Percentiles rank a stretch among this genome's conserved stretches.
Evolutionary conservation across 176 grass and related monocot species (phyloP).

Genomic region (Cenchrus americanus): DNA sequence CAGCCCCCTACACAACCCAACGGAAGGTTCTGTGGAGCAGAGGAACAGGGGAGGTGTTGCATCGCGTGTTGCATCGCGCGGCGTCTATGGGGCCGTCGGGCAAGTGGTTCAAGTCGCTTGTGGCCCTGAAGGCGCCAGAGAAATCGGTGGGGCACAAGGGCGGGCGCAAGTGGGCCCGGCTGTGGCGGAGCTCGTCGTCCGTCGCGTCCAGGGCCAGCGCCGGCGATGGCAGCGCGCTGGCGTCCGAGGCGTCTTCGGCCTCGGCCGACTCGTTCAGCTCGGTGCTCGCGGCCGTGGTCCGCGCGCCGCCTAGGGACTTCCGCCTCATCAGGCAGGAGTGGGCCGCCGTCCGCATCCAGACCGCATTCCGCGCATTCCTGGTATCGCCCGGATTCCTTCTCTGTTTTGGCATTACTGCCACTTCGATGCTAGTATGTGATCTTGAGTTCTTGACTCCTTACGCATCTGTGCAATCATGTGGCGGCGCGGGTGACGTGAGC

Average conservation of each 20-base stretch:
- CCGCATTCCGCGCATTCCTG: conserved; percentile 69
- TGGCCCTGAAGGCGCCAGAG: conserved; percentile 51
- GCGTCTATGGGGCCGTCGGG: conserved; percentile 64
- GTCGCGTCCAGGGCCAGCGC: conserved; percentile 40
- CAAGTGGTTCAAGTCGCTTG: conserved; percentile 78
- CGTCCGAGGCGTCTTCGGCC: conserved; percentile 51
- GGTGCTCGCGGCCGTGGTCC: conserved; percentile 56
- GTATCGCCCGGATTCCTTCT: not conserved
- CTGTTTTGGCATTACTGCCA: not conserved
- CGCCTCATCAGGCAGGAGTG: conserved; percentile 65
- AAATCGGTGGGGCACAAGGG: conserved; percentile 35
- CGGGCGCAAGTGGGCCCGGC: conserved; percentile 57
- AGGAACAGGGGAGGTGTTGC: too few species aligned
- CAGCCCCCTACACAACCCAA: not conserved
- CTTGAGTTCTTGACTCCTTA: not conserved
- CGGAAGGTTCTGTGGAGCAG: not conserved
- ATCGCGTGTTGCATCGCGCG: not conserved
- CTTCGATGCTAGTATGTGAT: not conserved
- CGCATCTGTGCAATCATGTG: too few species aligned
- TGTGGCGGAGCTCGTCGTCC: conserved; percentile 61
- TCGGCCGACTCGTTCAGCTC: conserved; percentile 57
- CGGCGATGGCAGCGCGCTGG: conserved; percentile 32
- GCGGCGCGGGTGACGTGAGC: conserved; percentile 24
- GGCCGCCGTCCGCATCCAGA: conserved; percentile 75
- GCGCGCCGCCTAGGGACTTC: conserved; percentile 73